A percentile compares a stretch with the other conserved stretches of the same genome.
Conservation (phyloP, 768 basidiomycete genomes). For the Crassisporium funariophilum region DNA sequence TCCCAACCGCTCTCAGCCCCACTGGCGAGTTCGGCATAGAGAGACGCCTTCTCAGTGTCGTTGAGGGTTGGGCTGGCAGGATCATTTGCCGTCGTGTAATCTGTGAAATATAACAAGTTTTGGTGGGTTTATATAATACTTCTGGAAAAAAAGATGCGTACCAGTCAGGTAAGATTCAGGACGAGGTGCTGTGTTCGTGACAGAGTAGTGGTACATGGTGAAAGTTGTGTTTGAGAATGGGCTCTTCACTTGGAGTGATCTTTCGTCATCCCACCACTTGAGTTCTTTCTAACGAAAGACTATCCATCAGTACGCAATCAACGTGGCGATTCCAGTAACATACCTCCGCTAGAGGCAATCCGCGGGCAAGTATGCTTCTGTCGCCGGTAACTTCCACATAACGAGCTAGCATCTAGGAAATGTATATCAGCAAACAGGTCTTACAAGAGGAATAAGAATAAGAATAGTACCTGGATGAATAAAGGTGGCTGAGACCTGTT, state of each 20-base stretch:
- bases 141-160: conserved; percentile 24
- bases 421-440: not conserved
- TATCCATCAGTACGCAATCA: not conserved
- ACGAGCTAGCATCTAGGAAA: conserved; percentile 80
- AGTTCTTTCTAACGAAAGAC: conserved; percentile 62
- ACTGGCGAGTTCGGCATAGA: conserved; percentile 88
- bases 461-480: conserved; percentile 67
- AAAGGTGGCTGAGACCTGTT: conserved; percentile 92
- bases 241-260: conserved; percentile 65
- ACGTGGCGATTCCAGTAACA: conserved; percentile 7
- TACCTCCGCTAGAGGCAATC: conserved; percentile 84
- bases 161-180: conserved; percentile 81
- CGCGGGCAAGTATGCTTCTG: conserved; percentile 71
- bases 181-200: conserved; percentile 82
- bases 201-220: conserved; percentile 71
- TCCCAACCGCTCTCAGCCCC: conserved; percentile 86
- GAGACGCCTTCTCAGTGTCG: conserved; percentile 53
- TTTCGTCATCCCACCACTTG: conserved; percentile 79
- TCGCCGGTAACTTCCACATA: conserved; percentile 78
- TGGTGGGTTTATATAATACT: not conserved
- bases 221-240: conserved; percentile 71
- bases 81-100: conserved; percentile 79
- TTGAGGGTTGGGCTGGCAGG: conserved; percentile 58
- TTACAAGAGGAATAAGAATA: not conserved
- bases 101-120: conserved; percentile 36